Evolutionary conservation across 2,329 filamentous ascomycete species (phyloP).

Genomic region (Chrysosporium queenslandicum): DNA sequence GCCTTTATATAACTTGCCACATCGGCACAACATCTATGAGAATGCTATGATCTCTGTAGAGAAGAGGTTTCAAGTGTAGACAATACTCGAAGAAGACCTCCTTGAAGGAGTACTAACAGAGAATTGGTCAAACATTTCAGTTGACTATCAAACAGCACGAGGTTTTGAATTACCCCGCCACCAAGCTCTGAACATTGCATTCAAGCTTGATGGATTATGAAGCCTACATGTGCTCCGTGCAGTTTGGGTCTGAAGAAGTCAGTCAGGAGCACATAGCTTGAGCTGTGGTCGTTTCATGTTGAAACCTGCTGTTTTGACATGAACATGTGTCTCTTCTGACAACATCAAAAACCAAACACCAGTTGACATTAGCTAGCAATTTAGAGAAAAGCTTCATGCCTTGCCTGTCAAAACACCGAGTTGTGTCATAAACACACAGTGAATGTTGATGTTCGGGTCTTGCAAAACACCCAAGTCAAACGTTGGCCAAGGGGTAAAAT

Average conservation of each 20-base stretch:
- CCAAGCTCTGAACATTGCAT: background rate
- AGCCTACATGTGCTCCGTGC: background rate
- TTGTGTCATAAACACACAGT: constrained; percentile 1
- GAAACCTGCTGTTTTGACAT: constrained; percentile 2
- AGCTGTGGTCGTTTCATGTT: constrained; percentile 4
- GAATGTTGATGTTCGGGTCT: background rate
- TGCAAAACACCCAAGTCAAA: background rate
- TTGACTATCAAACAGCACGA: background rate
- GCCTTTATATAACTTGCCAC: constrained; percentile 2
- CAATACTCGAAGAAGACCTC: background rate
- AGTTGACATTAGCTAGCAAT: no score
- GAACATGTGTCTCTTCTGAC: background rate
- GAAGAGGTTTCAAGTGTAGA: constrained; percentile 4
- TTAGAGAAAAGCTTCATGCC: no score
- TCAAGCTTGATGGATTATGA: background rate
- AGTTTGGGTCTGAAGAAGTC: background rate
- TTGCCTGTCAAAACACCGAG: constrained; percentile 1
- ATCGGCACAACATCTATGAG: background rate
- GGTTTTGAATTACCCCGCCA: background rate
- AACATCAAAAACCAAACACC: no score
- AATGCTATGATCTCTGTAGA: background rate
- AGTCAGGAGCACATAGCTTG: constrained; percentile 1
- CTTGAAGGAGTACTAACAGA: background rate
- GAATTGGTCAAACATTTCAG: background rate
- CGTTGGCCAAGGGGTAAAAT: no score